These are phyloP conservation scores for Filobasidium floriforme DNA, from an alignment of 768 basidiomycete genomes.

Conservation along the genomic window DNA sequence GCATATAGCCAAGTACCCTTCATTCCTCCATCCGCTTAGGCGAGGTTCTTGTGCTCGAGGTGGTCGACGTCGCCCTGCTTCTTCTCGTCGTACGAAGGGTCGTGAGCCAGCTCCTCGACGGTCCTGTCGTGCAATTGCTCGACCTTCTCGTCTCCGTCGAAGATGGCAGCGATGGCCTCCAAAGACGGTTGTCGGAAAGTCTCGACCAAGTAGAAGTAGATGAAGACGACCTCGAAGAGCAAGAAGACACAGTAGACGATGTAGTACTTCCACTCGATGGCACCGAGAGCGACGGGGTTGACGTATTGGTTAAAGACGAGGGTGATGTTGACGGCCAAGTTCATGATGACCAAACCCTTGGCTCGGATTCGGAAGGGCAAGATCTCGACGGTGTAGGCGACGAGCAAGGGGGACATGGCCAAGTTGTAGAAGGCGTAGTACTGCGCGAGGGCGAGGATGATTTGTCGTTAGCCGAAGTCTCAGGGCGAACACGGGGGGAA, in stretches of 20 bases:
- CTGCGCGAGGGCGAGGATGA: neutral
- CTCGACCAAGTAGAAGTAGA: conserved; percentile 40
- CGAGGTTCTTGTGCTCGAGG: conserved; percentile 3
- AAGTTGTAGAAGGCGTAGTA: conserved; percentile 72
- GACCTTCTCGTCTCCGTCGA: conserved; percentile 21
- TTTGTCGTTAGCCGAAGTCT: no score
- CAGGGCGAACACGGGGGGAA: no score
- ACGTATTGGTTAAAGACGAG: conserved; percentile 40
- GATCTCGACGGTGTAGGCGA: conserved; percentile 82
- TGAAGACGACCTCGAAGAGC: conserved; percentile 36
- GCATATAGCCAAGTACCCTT: neutral
- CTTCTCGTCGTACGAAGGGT: neutral
- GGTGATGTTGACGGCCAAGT: conserved; percentile 39
- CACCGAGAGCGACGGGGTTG: conserved; percentile 31
- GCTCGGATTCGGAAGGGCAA: conserved; percentile 73
- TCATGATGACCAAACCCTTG: conserved; percentile 73
- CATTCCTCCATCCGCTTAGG: neutral
- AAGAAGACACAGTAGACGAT: conserved; percentile 3
- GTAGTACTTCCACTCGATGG: conserved; percentile 27
- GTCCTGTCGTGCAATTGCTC: neutral
- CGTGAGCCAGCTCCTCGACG: neutral
- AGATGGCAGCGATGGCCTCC: conserved; percentile 29
- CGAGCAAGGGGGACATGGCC: conserved; percentile 77
- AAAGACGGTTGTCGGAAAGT: conserved; percentile 29
- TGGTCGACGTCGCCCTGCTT: conserved; percentile 1